Base-by-base conservation (phyloP, 148 eudicot species). In the Rhododendron molle region DNA sequence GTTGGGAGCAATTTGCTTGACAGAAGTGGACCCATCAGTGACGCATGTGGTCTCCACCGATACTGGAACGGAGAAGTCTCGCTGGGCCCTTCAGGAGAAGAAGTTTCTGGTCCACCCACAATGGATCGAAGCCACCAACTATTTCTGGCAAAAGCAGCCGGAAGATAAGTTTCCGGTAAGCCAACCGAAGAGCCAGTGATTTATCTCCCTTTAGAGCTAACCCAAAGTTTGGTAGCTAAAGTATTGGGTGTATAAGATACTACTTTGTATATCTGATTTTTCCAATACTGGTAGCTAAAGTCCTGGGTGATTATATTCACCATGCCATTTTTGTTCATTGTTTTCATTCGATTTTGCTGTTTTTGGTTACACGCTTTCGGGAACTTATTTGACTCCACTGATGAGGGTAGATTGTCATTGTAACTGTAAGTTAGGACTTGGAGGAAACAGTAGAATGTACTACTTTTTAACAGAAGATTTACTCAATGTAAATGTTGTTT, bases 91-190 rank as follows among this genome's bases (percentile, higher is more conserved):
- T 72, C 76, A 76, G 84, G 87, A 94, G 85, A 90, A 92, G 76
- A 94, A 91, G 88, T 91, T 90, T 85, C 88, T 96, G 69, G 98
- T 96, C 40, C 86, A 91, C 82, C 96, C 95, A 0, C 80, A 84
- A 7, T 96, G 98, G 98, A 88, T 96, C 0, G 98, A 93, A 89
- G 98, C 98, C 76, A 78, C 95, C 10, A 88, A 88, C 72, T 94
- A 90, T 84, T 62, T 91, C 20, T 96, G 98, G 98, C 56, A 84
- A 71, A 92, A 89, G 87, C 93, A 91, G 83, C 92, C 93, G 1
- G 96, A 96, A 86, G 96, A 96, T 50, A 89, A 94, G 36, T 96
- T 91, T 83, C 92, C 98, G 7, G 98, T 93, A 14, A 85, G n/a
- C 50, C 87, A 80, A 81, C 56, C 69, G 3, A 87, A 91, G 87